These are phyloP conservation scores for Fusarium ambrosium DNA, from an alignment of 2,329 filamentous ascomycete species.

Conservation along the genomic window DNA sequence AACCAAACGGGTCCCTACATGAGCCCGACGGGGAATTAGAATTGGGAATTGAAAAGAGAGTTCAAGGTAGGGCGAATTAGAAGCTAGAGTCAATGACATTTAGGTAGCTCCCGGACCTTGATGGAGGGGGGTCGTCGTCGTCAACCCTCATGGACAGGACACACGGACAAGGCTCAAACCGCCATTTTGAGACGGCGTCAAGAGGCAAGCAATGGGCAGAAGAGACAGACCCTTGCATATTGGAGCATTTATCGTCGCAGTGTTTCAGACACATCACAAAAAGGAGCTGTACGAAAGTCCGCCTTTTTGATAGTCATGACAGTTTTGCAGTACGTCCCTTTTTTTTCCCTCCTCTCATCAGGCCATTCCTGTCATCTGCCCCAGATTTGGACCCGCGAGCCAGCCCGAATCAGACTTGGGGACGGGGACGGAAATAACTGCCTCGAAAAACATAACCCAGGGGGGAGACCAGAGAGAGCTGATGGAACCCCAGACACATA, in stretches of 20 bases:
- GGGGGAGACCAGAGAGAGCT: not conserved
- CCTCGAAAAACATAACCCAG: conserved; percentile 31
- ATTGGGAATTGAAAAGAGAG: not conserved
- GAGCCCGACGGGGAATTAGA: not conserved
- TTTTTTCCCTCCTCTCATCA: conserved; percentile 22
- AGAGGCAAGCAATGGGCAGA: not conserved
- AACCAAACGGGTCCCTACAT: conserved; percentile 21
- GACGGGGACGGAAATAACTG: conserved; percentile 31
- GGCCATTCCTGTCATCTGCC: conserved; percentile 21
- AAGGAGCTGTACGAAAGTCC: not conserved
- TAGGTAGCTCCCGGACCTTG: not conserved
- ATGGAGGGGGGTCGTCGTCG: conserved; percentile 3
- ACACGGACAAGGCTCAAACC: conserved; percentile 1
- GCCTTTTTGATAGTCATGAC: conserved; percentile 23
- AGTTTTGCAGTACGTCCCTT: conserved; percentile 15
- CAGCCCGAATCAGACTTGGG: conserved; percentile 12
- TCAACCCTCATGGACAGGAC: conserved; percentile 14
- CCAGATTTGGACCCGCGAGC: conserved; percentile 9
- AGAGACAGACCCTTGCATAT: not conserved
- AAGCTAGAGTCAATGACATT: not conserved
- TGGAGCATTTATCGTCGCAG: conserved; percentile 1
- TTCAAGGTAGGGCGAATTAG: not conserved
- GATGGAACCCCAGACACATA: conserved; percentile 34
- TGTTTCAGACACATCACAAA: conserved; percentile 19
- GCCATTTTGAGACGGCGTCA: not conserved